Evolutionary conservation across 1,139 yeast genomes (phyloP).

Genomic region (Eremothecium cymbalariae): DNA sequence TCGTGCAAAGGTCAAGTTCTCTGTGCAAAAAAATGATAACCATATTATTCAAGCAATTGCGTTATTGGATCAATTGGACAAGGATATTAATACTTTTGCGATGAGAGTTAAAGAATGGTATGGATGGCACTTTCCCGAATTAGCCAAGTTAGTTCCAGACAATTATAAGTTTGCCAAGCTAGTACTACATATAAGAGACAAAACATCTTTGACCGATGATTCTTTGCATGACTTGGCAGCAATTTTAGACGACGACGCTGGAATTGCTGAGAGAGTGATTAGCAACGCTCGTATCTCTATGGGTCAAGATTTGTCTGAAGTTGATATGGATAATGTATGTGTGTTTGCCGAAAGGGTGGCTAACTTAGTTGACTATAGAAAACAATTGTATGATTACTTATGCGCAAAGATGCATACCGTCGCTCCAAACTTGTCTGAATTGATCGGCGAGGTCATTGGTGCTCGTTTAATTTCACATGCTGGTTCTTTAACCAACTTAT

Average conservation of each 20-base stretch:
- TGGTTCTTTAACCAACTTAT: constrained; percentile 90
- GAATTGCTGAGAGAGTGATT: constrained; percentile 83
- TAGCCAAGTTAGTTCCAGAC: constrained; percentile 91
- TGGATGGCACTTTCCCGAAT: constrained; percentile 99
- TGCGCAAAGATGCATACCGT: constrained; percentile 95
- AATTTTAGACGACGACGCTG: constrained; percentile 85
- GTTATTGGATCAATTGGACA: constrained; percentile 88
- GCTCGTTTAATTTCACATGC: constrained; percentile 97
- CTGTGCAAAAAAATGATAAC: constrained; percentile 96
- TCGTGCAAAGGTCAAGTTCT: constrained; percentile 96
- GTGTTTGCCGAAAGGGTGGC: constrained; percentile 93
- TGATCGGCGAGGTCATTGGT: constrained; percentile 97
- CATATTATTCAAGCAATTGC: constrained; percentile 99
- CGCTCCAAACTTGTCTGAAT: constrained; percentile 94
- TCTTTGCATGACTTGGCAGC: constrained; percentile 85
- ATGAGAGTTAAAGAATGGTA: constrained; percentile 99
- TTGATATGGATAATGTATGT: constrained; percentile 83
- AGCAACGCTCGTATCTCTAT: constrained; percentile 91
- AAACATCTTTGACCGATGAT: constrained; percentile 73
- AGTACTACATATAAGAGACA: constrained; percentile 78
- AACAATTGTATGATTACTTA: constrained; percentile 77
- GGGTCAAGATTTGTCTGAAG: constrained; percentile 97
- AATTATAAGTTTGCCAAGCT: constrained; percentile 82
- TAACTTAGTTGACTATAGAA: constrained; percentile 86
- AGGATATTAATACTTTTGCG: constrained; percentile 94